A percentile compares a stretch with the other conserved stretches of the same genome.
phyloP scores from a whole-genome alignment of 2,329 filamentous ascomycete species.

The Arthroderma uncinatum region DNA sequence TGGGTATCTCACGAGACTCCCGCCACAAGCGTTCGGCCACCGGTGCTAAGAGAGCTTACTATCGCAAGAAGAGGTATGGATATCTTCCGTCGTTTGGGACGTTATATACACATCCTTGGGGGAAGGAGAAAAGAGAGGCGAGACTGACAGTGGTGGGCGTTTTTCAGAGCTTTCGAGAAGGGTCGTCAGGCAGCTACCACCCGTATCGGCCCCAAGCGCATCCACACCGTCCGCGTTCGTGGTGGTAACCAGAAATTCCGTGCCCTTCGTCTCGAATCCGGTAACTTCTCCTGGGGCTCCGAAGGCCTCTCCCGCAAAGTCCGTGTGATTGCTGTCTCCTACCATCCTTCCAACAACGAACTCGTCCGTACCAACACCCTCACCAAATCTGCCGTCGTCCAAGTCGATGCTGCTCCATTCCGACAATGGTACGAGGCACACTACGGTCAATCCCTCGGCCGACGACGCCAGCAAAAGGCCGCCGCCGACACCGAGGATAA shows the following conservation, averaged over 20 bases:
- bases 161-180: conserved; percentile 98
- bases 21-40: conserved; percentile 99
- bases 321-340: conserved; percentile 95
- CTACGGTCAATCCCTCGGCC: conserved; percentile 85
- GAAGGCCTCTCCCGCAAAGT: conserved; percentile 98
- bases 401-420: conserved; percentile 98
- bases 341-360: conserved; percentile 99
- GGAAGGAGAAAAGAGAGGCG: background rate
- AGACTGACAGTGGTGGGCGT: conserved; percentile 6
- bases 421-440: conserved; percentile 99
- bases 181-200: conserved; percentile 99
- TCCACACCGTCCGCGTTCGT: conserved; percentile 93
- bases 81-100: conserved; percentile 9
- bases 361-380: conserved; percentile 99
- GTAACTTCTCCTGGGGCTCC: conserved; percentile 99
- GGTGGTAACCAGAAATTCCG: conserved; percentile 99
- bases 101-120: background rate
- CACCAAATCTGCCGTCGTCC: conserved; percentile 96
- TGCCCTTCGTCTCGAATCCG: conserved; percentile 93
- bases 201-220: conserved; percentile 93
- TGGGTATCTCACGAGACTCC: conserved; percentile 99
- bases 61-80: conserved; percentile 54
- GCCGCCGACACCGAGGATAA: conserved; percentile 52
- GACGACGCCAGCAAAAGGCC: conserved; percentile 77
- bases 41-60: conserved; percentile 93